phyloP scores from a whole-genome alignment of 805 yeast species.

The Kodamaea lidongshanica region DNA sequence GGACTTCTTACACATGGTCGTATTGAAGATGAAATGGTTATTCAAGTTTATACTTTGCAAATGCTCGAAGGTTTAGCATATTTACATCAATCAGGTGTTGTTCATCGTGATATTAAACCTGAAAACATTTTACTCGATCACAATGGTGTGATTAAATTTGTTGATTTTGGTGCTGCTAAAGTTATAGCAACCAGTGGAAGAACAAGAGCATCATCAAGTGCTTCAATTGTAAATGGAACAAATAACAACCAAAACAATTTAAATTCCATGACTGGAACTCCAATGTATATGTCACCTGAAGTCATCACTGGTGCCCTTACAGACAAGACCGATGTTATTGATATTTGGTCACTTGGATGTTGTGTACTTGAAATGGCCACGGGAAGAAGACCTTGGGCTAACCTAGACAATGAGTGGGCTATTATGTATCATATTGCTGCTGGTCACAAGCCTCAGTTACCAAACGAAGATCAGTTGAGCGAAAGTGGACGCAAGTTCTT shows the following conservation, averaged over 20 bases:
- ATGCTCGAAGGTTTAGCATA: conserved; percentile 94
- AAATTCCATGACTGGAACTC: conserved; percentile 78
- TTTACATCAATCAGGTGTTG: conserved; percentile 87
- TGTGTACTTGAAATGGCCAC: conserved; percentile 95
- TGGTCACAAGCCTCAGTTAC: conserved; percentile 84
- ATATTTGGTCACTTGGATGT: conserved; percentile 97
- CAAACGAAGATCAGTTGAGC: conserved; percentile 71
- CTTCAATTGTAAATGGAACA: neutral
- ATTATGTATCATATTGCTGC: conserved; percentile 98
- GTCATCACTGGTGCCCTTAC: conserved; percentile 71
- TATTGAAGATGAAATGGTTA: conserved; percentile 89
- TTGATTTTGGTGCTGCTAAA: conserved; percentile 97
- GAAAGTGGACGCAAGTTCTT: conserved; percentile 67
- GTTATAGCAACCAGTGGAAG: conserved; percentile 63
- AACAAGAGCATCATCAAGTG: conserved; percentile 24
- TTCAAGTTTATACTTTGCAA: conserved; percentile 84
- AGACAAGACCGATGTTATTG: conserved; percentile 61
- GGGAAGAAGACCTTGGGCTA: conserved; percentile 94
- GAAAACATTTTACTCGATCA: conserved; percentile 87
- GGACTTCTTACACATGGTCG: conserved; percentile 83
- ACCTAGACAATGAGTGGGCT: conserved; percentile 95
- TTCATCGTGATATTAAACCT: conserved; percentile 96
- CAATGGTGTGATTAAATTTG: conserved; percentile 89
- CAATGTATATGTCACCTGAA: conserved; percentile 99
- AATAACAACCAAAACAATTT: conserved; percentile 17